Evolutionary conservation across 106 monocot species (phyloP), one percentile per base, ranked within the genome.

Genomic region (Dioscorea dumetorum): DNA sequence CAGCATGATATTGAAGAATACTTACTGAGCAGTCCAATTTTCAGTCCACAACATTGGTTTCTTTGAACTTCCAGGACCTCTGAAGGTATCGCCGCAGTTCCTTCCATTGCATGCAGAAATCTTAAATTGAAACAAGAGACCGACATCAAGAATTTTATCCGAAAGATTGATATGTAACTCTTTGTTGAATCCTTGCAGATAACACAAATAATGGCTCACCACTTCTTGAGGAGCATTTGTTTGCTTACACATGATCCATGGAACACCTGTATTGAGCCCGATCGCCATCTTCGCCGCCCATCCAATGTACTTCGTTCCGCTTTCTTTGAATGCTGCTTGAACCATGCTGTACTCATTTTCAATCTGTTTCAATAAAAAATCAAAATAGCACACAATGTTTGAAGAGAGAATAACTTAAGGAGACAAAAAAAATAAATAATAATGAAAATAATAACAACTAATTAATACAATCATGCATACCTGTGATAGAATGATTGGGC

Each of bases 181-280:
- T 4, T 8, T 8, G 34, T 35, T 12, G 48, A 71, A 14, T 34
- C 48, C 20, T 28, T 28, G 28, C 28, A 28, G 10, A 20, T 41
- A 28, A 49, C 8, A 21, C 35, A 48, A n/a, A n/a, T n/a, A n/a
- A 53, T 16, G 5, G 60, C 78, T 81, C 53, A 99, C 99, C 69
- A 99, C 82, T 50, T 84, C 61, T 6, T 76, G 80, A 12, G 99
- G 93, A 48, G 83, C 93, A 48, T 77, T 60, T 6, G 76, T 78
- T 63, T 97, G 89, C 82, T 97, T 97, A 89, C 97, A 97, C 97
- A 97, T 97, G 24, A 97, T 65, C 92, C 97, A 97, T 22, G 97
- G 97, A 22, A 97, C 82, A 72, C 86, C 92, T 18, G 77, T 75
- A 0, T 78, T 48, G 20, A 73, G 59, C 5, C 70, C 69, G 8